These are phyloP conservation scores for Jaapia argillacea DNA, from an alignment of 768 basidiomycete genomes.

Conservation along the genomic window DNA sequence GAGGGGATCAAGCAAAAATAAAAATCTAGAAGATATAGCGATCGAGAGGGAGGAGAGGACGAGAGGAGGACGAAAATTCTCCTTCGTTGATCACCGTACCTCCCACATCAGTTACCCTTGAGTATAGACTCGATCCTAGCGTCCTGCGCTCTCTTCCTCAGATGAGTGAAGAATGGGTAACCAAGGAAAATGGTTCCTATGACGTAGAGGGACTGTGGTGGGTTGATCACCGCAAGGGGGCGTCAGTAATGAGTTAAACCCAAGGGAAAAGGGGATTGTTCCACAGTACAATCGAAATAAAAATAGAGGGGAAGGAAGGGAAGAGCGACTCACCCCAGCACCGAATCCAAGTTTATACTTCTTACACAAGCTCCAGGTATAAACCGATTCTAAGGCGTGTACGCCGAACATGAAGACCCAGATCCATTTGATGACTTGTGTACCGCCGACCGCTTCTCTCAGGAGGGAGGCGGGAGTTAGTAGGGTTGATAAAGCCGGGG, in stretches of 20 bases:
- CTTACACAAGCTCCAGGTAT: slow-evolving; percentile 34
- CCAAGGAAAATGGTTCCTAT: slow-evolving; percentile 41
- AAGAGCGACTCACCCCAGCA: slow-evolving; percentile 23
- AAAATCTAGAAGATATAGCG: too few relatives aligned
- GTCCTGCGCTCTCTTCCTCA: slow-evolving; percentile 50
- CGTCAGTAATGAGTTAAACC: not conserved
- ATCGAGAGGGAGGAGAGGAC: too few relatives aligned
- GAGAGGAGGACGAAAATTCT: too few relatives aligned
- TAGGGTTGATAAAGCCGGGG: slow-evolving; percentile 8
- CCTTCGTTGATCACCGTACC: too few relatives aligned
- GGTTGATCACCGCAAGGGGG: not conserved
- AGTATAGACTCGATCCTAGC: slow-evolving; percentile 73
- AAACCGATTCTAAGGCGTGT: slow-evolving; percentile 40
- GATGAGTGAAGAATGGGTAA: slow-evolving; percentile 39
- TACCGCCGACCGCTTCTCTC: slow-evolving; percentile 20
- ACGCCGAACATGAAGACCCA: slow-evolving; percentile 22
- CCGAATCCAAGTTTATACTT: slow-evolving; percentile 40
- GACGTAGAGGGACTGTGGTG: slow-evolving; percentile 49
- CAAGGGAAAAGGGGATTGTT: not conserved
- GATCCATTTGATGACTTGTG: slow-evolving; percentile 15
- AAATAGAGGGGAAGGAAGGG: slow-evolving; percentile 15
- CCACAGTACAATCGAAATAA: not conserved
- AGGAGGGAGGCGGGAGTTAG: slow-evolving; percentile 23
- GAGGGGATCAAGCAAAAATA: too few relatives aligned
- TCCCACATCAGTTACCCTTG: too few relatives aligned